Conservation (phyloP, 371 early-diverging fungal genomes). For the Syncephalastrum contaminatum region DNA sequence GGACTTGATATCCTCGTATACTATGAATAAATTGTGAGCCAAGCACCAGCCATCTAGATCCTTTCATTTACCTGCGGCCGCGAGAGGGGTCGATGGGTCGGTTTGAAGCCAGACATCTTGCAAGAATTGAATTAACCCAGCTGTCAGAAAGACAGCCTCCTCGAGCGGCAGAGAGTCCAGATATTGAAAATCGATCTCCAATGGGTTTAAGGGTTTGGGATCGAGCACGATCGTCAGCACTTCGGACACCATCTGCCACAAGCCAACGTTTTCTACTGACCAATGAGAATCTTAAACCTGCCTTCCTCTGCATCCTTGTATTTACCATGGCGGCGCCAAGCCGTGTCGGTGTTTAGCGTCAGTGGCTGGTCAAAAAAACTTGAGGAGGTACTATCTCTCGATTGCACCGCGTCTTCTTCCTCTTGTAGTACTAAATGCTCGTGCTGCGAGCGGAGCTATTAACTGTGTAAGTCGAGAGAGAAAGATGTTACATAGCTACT, state of each 20-base stretch:
- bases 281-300: not conserved
- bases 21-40: not conserved
- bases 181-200: constrained; percentile 62
- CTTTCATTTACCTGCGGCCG: constrained; percentile 38
- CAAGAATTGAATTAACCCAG: constrained; percentile 69
- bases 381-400: too few relatives aligned
- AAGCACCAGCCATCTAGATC: not conserved
- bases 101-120: constrained; percentile 59
- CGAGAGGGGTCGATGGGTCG: constrained; percentile 34
- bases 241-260: constrained; percentile 82
- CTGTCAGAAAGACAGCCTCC: constrained; percentile 62
- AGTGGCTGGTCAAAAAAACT: constrained; percentile 41
- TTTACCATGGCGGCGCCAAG: constrained; percentile 48
- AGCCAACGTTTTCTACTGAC: constrained; percentile 37
- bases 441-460: constrained; percentile 54
- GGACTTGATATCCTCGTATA: constrained; percentile 16
- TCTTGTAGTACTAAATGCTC: constrained; percentile 49
- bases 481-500: constrained; percentile 1
- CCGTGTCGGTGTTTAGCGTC: constrained; percentile 53
- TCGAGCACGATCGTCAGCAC: constrained; percentile 55
- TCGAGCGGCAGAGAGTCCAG: constrained; percentile 61
- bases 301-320: not conserved
- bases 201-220: constrained; percentile 68
- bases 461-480: not conserved
- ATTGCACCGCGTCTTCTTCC: constrained; percentile 33